Evolutionary conservation across 2,329 filamentous ascomycete species (phyloP).

Genomic region (Ophiognomonia clavigignenti-juglandacearum): DNA sequence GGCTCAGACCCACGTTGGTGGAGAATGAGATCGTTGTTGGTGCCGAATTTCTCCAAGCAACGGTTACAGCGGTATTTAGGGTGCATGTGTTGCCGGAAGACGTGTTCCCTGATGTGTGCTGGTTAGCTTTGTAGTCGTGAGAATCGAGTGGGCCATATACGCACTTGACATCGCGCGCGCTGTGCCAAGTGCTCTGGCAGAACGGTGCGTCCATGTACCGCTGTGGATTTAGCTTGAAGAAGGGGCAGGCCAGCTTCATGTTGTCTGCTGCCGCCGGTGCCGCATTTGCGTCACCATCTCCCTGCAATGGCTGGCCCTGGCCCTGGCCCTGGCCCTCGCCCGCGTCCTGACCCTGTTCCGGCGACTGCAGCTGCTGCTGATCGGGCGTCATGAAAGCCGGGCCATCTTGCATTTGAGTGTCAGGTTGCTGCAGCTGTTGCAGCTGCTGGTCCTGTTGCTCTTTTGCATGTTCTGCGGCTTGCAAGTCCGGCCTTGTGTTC

Average conservation of each 20-base stretch:
- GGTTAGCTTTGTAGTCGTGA: not conserved
- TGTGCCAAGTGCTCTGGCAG: conserved; percentile 12
- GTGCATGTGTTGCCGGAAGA: conserved; percentile 22
- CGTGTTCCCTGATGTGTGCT: conserved; percentile 22
- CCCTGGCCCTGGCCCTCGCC: too few relatives aligned
- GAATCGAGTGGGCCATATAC: not conserved
- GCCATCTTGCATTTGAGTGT: not conserved
- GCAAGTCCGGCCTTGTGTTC: conserved; percentile 13
- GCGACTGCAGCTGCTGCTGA: conserved; percentile 1
- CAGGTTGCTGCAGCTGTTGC: not conserved
- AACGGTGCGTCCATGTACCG: conserved; percentile 8
- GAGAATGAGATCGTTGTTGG: conserved; percentile 17
- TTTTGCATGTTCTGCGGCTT: not conserved
- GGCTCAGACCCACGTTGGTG: conserved; percentile 21
- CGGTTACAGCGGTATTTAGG: conserved; percentile 22
- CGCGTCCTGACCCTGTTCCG: not conserved
- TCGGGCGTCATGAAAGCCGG: not conserved
- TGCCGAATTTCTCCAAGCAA: conserved; percentile 22
- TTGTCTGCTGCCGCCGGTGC: not conserved
- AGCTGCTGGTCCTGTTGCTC: not conserved
- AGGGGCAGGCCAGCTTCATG: conserved; percentile 11
- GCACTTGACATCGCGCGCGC: conserved; percentile 13
- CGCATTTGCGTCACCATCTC: not conserved
- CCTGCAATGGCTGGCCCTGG: too few relatives aligned
- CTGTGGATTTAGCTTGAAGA: conserved; percentile 4